A percentile compares a stretch with the other conserved stretches of the same genome.
Conservation (phyloP, 2,329 filamentous ascomycete genomes). For the Clonostachys chloroleuca region DNA sequence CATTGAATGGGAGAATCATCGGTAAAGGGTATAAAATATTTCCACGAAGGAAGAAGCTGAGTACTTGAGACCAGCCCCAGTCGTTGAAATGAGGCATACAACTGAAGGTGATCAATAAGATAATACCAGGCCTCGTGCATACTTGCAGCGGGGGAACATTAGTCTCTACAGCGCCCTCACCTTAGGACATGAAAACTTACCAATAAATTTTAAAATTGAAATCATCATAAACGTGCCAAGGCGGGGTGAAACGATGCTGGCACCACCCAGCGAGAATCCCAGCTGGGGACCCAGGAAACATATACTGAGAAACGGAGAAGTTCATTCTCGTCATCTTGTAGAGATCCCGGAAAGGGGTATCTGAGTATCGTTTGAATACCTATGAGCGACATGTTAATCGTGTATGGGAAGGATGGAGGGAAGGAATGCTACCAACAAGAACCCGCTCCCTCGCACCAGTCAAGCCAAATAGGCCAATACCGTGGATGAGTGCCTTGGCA, state of each 20-base stretch:
- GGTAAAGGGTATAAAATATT: slow-evolving; percentile 52
- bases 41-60: slow-evolving; percentile 34
- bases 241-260: neutral
- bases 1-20: slow-evolving; percentile 42
- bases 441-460: slow-evolving; percentile 49
- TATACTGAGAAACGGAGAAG: slow-evolving; percentile 19
- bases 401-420: neutral
- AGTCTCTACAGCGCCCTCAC: neutral
- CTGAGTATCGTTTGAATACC: slow-evolving; percentile 47
- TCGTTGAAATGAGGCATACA: slow-evolving; percentile 48
- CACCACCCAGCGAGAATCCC: slow-evolving; percentile 6
- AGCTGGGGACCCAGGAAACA: slow-evolving; percentile 24
- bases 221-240: neutral
- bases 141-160: slow-evolving; percentile 8
- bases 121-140: slow-evolving; percentile 30
- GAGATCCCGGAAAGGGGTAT: slow-evolving; percentile 42
- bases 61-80: slow-evolving; percentile 38
- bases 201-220: neutral
- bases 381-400: slow-evolving; percentile 12
- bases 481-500: slow-evolving; percentile 24
- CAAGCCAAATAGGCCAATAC: slow-evolving; percentile 46
- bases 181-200: no score
- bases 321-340: slow-evolving; percentile 16
- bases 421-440: slow-evolving; percentile 29
- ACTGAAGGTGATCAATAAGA: slow-evolving; percentile 42